Conservation (phyloP, 805 yeast species). For the Wickerhamomyces hampshirensis region DNA sequence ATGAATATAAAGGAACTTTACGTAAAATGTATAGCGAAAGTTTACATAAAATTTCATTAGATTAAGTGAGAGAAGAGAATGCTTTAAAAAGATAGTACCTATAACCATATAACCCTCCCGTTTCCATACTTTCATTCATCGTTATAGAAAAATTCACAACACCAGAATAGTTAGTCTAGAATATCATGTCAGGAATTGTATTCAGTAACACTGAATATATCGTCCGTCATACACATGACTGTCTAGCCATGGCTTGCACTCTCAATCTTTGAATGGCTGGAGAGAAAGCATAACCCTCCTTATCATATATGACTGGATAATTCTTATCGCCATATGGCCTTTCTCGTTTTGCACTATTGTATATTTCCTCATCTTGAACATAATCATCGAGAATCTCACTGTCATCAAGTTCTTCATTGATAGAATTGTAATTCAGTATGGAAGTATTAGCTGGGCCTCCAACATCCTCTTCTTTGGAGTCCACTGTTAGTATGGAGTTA, state of each 20-base stretch:
- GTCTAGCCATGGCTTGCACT: slow-evolving; percentile 16
- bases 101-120: too few relatives aligned
- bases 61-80: too few relatives aligned
- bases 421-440: slow-evolving; percentile 6
- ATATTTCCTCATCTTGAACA: slow-evolving; percentile 31
- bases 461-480: slow-evolving; percentile 17
- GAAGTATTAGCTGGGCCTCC: background rate
- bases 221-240: slow-evolving; percentile 1
- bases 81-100: too few relatives aligned
- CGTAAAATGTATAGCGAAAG: too few relatives aligned
- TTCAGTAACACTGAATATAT: too few relatives aligned
- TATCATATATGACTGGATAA: slow-evolving; percentile 36
- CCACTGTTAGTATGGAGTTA: slow-evolving; percentile 17
- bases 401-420: slow-evolving; percentile 7
- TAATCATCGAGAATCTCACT: slow-evolving; percentile 23
- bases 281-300: slow-evolving; percentile 23
- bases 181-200: too few relatives aligned
- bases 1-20: too few relatives aligned
- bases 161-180: too few relatives aligned
- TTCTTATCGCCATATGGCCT: slow-evolving; percentile 36
- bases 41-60: too few relatives aligned
- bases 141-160: too few relatives aligned
- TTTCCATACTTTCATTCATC: too few relatives aligned
- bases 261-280: slow-evolving; percentile 24
- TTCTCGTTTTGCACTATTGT: slow-evolving; percentile 28